phyloP scores from a whole-genome alignment of 1,284 basidiomycete species.

The Schizophyllum commune region DNA sequence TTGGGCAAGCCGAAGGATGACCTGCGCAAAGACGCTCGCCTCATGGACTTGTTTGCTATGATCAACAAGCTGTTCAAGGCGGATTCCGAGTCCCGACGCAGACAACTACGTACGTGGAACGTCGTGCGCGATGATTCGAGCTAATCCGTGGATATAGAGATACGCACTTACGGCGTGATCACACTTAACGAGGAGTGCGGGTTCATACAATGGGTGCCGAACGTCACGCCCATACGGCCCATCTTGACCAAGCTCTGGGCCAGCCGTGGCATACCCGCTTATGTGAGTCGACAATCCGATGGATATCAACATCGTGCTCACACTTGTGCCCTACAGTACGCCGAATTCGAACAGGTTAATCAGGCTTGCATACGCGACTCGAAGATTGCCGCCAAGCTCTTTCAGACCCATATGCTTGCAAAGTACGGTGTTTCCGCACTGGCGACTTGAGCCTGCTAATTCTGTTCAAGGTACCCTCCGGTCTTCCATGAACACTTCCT shows the following conservation, averaged over 20 bases:
- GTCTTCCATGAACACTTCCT: constrained; percentile 98
- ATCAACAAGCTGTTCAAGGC: constrained; percentile 97
- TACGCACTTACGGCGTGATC: constrained; percentile 94
- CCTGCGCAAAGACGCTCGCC: constrained; percentile 90
- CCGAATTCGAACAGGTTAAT: background rate
- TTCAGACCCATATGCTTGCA: constrained; percentile 53
- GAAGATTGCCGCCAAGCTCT: constrained; percentile 48
- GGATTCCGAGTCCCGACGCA: constrained; percentile 85
- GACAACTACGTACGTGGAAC: constrained; percentile 70
- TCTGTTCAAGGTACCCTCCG: constrained; percentile 58
- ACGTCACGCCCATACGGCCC: constrained; percentile 82
- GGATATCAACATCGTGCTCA: background rate
- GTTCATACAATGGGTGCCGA: constrained; percentile 97
- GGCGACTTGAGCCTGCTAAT: constrained; percentile 21
- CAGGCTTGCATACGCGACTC: constrained; percentile 24
- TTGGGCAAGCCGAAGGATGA: constrained; percentile 98
- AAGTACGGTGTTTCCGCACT: constrained; percentile 31
- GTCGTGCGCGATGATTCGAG: too few species aligned
- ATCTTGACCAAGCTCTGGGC: constrained; percentile 76
- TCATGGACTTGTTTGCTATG: constrained; percentile 99
- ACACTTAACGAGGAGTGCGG: constrained; percentile 97
- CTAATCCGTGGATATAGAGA: constrained; percentile 43
- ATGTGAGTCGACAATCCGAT: constrained; percentile 39
- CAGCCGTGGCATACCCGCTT: constrained; percentile 48
- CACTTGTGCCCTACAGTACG: background rate